Evolutionary conservation across 495 filamentous ascomycete species (phyloP), one percentile per base, ranked within the genome.

Genomic region (Daldinia loculata): DNA sequence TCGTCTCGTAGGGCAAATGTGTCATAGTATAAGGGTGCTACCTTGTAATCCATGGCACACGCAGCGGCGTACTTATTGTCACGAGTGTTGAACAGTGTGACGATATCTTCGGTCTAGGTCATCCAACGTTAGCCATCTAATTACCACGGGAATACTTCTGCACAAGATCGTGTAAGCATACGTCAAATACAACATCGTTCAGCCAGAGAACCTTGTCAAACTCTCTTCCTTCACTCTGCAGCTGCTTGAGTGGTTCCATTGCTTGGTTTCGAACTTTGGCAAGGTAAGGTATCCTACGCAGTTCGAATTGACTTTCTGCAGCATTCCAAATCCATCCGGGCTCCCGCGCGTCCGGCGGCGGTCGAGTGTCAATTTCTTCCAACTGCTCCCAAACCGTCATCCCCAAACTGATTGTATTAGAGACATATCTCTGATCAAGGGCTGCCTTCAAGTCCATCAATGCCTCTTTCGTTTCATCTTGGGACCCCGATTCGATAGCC

Each of bases 1-100:
- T 81, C 79, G 75, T 96, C 93, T 2, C 93, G 90, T 6, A 95
- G 83, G 19, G 93, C 93, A 75, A 96, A 95, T 2, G 92, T 94
- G 74, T 96, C 93, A 79, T 95, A 94, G 80, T 89, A 94, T 3
- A 71, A 38, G 3, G 91, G 89, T 0, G 90, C 88, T 32, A 86
- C 85, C 58, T 79, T 80, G 72, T 93, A 95, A 75, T 97, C 93
- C 65, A 96, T 80, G 0, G 91, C 87, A 78, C 93, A 97, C 15
- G 91, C 92, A 0, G 93, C 92, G 4, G 90, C 92, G 69, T 95
- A 97, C 30, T 86, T 73, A 27, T 91, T 91, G 26, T 87, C 78
- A 61, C 90, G 88, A 17, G 93, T 97, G 52, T 85, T 79, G 15
- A 97, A 84, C n/a, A 97, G 81, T 5, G 81, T 85, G 17, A 89